These are phyloP conservation scores for Globisporangium emineosum DNA, from an alignment of 352 stramenopile species.

Conservation along the genomic window DNA sequence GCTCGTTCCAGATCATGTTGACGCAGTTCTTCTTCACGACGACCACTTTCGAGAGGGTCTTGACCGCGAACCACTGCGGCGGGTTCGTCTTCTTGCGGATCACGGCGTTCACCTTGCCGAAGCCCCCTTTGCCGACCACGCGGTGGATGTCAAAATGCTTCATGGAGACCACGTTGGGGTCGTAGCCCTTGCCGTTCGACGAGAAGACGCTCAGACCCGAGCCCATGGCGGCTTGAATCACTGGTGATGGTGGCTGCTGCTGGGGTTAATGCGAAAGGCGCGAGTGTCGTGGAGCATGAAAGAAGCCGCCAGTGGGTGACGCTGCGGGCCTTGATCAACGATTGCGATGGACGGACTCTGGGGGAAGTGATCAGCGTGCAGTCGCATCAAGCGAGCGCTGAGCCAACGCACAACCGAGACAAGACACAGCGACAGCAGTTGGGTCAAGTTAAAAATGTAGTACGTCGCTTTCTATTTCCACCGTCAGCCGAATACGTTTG, in stretches of 20 bases:
- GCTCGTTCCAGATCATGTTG: constrained; percentile 78
- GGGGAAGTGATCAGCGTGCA: background rate
- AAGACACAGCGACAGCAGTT: background rate
- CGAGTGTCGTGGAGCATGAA: background rate
- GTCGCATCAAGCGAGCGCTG: background rate
- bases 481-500: background rate
- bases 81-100: constrained; percentile 55
- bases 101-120: constrained; percentile 75
- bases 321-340: background rate
- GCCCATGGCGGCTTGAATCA: constrained; percentile 6
- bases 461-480: background rate
- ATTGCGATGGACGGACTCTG: background rate
- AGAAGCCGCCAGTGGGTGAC: background rate
- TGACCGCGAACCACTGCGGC: constrained; percentile 64
- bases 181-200: constrained; percentile 13
- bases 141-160: constrained; percentile 65
- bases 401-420: background rate
- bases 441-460: background rate
- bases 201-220: constrained; percentile 18
- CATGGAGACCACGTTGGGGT: constrained; percentile 49
- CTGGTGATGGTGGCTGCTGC: background rate
- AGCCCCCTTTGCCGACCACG: constrained; percentile 62
- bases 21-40: constrained; percentile 59
- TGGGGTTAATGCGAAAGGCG: background rate
- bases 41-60: constrained; percentile 60